Evolutionary conservation across 1,284 basidiomycete species (phyloP).

Genomic region (Hemileia vastatrix): DNA sequence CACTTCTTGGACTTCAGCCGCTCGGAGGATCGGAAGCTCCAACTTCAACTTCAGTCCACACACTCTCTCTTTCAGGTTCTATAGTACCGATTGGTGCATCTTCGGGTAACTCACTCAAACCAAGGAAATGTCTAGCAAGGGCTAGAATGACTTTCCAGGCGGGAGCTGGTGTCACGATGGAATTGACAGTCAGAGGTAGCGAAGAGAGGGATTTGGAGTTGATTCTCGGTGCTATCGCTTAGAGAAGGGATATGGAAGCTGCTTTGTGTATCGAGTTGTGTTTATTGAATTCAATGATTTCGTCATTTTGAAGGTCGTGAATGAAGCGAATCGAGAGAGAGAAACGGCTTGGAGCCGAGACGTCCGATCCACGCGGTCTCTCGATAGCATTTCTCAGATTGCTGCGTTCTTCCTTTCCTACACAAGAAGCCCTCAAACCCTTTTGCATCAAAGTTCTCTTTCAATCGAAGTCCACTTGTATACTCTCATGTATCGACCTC

Average conservation of each 20-base stretch:
- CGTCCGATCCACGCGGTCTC: no score
- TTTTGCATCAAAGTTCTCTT: no score
- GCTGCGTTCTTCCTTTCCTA: no score
- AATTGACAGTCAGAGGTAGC: neutral
- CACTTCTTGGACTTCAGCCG: conserved; percentile 40
- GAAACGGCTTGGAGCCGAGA: no score
- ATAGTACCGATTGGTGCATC: conserved; percentile 25
- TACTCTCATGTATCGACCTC: neutral
- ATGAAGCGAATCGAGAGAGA: no score
- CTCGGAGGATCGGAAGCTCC: conserved; percentile 38
- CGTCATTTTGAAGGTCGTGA: no score
- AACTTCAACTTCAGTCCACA: conserved; percentile 38
- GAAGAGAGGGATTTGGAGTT: neutral
- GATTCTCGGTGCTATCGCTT: neutral
- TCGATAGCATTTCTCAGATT: no score
- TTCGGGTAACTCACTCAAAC: neutral
- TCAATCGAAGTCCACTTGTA: no score
- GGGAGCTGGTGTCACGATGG: neutral
- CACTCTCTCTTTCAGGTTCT: conserved; percentile 36
- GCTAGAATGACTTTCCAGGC: neutral
- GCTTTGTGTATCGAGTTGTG: no score
- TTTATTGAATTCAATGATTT: no score
- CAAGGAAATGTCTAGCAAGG: neutral
- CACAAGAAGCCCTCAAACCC: no score
- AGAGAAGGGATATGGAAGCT: neutral